Conservation (phyloP, 176 grass and related monocot species). For the Avena atlantica region DNA sequence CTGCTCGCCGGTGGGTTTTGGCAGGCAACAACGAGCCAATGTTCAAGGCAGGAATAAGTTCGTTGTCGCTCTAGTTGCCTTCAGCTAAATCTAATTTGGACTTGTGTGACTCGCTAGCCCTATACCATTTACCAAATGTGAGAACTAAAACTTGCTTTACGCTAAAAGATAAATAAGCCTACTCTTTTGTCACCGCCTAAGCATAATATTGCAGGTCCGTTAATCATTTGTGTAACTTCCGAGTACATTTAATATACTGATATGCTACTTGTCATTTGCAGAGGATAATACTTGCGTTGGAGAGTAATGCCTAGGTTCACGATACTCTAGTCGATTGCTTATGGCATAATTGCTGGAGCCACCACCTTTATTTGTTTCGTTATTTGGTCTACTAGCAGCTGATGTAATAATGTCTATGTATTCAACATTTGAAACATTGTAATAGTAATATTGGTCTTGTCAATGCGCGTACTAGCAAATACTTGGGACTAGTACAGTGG, state of each 20-base stretch:
- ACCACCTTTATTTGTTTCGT: not conserved
- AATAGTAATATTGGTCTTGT: not conserved
- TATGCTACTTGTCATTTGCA: no score
- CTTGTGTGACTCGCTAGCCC: not conserved
- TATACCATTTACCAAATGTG: not conserved
- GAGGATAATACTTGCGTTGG: not conserved
- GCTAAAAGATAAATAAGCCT: not conserved
- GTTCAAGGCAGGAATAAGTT: not conserved
- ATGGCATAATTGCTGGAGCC: not conserved
- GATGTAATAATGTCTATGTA: not conserved
- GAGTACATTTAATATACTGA: no score
- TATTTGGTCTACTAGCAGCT: not conserved
- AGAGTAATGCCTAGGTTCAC: not conserved
- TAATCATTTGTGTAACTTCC: not conserved
- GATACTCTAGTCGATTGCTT: not conserved
- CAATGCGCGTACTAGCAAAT: no score
- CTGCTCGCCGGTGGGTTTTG: no score
- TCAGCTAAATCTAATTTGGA: no score
- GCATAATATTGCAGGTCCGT: no score
- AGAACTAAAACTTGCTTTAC: not conserved
- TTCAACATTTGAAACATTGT: not conserved
- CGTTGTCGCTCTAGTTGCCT: no score
- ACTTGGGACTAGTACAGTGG: no score
- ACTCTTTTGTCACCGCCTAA: not conserved
- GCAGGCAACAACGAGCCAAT: no score